Base-by-base conservation (phyloP, 495 filamentous ascomycete genomes). In the Symbiotaphrina buchneri region DNA sequence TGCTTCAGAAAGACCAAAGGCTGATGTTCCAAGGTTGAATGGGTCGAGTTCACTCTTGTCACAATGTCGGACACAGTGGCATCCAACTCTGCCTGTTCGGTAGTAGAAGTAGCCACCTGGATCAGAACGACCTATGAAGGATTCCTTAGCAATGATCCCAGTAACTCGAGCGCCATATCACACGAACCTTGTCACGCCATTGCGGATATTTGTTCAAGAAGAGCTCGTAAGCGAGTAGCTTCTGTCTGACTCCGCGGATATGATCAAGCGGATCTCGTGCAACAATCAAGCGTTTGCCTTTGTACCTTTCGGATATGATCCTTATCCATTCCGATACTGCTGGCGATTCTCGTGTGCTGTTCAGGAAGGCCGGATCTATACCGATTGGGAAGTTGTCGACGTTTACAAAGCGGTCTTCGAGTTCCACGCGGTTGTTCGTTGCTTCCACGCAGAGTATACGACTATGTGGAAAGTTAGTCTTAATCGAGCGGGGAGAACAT, bases 1-100 rank as follows among this genome's bases (percentile, higher is more conserved):
- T 94, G 84, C 51, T 90, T 80, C 13, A 93, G 57, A 50, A 92
- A 93, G n/a, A 92, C 77, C 5, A 94, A 56, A 16, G 84, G 84
- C 39, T 87, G 74, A 40, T 93, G 82, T 1, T 79, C 74, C 17
- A 94, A 61, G 18, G 78, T 90, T 1, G 83, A 78, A 56, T 82
- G 78, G 2, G 66, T 63, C 5, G 80, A 82, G 45, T 94, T 90
- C 40, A 94, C 84, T 19, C 84, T 68, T 29, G 80, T 90, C 28
- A 87, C 79, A 44, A 94, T 93, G 38, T 91, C 81, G 5, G 76
- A 79, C 10, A 93, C 75, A 2, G 75, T 80, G 5, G 75, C 75
- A 38, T 85, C 76, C 8, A 91, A 65, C 42, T 90, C 82, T 18
- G 68, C 65, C 47, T 85, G 74, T 45, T 91, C 80, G 19, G 74